Base-by-base conservation (phyloP, 179 eudicot genomes). In the Drosera spatulata region DNA sequence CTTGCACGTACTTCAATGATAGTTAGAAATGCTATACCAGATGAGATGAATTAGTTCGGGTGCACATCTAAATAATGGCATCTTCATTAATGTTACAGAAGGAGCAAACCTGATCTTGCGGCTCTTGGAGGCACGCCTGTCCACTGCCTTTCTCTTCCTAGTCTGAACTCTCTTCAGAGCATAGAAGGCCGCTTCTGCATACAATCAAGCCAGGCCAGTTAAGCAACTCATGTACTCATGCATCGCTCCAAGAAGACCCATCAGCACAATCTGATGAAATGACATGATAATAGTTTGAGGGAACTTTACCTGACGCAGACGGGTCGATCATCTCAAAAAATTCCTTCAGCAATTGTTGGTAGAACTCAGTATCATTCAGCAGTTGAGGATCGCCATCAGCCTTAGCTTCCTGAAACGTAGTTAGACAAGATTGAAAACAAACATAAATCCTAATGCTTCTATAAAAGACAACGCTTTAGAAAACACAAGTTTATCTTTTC, bases 101-200 rank as follows among this genome's bases (percentile, higher is more conserved):
- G 33, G 33, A 22, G 15, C 49, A 51, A 69, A 88, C 97, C 97
- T 74, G 67, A 88, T 84, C 79, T 91, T 88, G 40, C 98, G 95
- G 75, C 91, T 85, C 73, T 91, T 91, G 59, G 98, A 91, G 61
- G 98, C 95, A 70, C 96, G 84, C 9, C 95, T 81, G 70, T 88
- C 96, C 12, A 88, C 96, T 50, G 79, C 70, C 66, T 91, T 91
- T 56, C 98, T 69, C 69, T 88, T 91, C 84, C 84, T 88, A 14
- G 95, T 77, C 69, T 91, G 96, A 61, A 79, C 55, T 65, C 80
- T 80, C 71, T 85, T 91, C 60, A 83, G 60, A 50, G 91, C 84
- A 74, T 91, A 88, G 62, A 83, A 84, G 10, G 87, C 87, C 3
- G 82, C 50, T 69, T 83, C 96, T 91, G 95, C 50, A 33, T 53